Conservation (phyloP, 1,284 basidiomycete genomes). For the Trichosporon asahii region DNA sequence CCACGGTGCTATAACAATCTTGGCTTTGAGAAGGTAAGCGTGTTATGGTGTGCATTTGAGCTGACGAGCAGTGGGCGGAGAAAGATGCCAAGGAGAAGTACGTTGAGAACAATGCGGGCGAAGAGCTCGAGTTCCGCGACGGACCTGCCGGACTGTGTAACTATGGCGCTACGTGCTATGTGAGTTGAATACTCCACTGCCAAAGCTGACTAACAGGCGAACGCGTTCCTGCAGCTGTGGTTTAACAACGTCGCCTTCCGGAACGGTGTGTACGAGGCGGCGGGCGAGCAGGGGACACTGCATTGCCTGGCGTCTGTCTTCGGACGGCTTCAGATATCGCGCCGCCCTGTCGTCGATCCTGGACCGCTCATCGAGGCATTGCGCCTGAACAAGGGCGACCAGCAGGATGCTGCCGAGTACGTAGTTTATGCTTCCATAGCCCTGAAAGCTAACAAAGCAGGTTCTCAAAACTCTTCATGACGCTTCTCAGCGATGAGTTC, state of each 20-base stretch:
- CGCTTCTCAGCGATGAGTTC: constrained; percentile 77
- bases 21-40: constrained; percentile 62
- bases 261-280: constrained; percentile 56
- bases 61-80: constrained; percentile 54
- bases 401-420: constrained; percentile 92
- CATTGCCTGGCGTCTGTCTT: constrained; percentile 58
- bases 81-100: constrained; percentile 59
- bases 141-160: constrained; percentile 84
- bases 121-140: constrained; percentile 57
- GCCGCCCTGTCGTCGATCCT: constrained; percentile 71
- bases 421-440: constrained; percentile 34
- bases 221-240: constrained; percentile 83
- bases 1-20: constrained; percentile 81
- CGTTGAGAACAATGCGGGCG: constrained; percentile 60
- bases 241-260: constrained; percentile 65
- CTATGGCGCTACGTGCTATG: constrained; percentile 88
- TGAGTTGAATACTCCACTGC: constrained; percentile 22
- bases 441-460: constrained; percentile 51
- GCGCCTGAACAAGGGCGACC: constrained; percentile 70
- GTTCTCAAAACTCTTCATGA: constrained; percentile 90
- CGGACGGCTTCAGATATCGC: constrained; percentile 72
- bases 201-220: constrained; percentile 54
- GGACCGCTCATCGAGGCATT: constrained; percentile 75
- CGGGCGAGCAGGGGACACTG: constrained; percentile 56
- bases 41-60: constrained; percentile 52